These are phyloP conservation scores for Novymonas esmeraldas DNA, from an alignment of 208 protist genomes.

Conservation along the genomic window DNA sequence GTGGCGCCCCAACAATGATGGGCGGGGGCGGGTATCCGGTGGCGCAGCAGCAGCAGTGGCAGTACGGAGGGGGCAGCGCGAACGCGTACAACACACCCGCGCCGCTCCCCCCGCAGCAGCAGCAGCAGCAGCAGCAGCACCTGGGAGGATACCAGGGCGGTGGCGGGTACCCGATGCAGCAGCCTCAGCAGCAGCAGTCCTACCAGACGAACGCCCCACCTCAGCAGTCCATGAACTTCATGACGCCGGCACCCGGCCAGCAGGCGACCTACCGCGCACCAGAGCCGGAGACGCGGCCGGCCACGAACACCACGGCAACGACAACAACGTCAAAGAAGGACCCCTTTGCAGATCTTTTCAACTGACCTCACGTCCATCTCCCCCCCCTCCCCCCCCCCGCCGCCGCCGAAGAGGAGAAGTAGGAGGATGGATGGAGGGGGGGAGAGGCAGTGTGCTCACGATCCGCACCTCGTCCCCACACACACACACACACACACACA, in stretches of 20 bases:
- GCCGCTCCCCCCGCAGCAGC: neutral
- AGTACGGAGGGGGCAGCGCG: conserved; percentile 1
- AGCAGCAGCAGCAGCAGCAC: neutral
- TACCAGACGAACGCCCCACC: conserved; percentile 16
- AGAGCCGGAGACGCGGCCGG: conserved; percentile 4
- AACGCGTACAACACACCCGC: neutral
- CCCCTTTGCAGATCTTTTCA: conserved; percentile 83
- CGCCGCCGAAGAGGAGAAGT: neutral
- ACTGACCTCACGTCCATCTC: conserved; percentile 13
- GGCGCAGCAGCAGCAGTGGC: conserved; percentile 22
- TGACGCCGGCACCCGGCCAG: conserved; percentile 45
- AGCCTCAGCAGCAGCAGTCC: conserved; percentile 15
- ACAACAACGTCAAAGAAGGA: conserved; percentile 38
- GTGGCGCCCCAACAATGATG: conserved; percentile 17
- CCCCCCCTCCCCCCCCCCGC: too few relatives aligned
- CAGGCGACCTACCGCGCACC: conserved; percentile 8
- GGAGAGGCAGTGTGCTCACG: neutral
- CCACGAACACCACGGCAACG: conserved; percentile 1
- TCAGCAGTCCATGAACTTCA: conserved; percentile 53
- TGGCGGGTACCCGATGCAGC: conserved; percentile 7
- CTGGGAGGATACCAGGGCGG: conserved; percentile 3
- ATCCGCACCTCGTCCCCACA: too few relatives aligned
- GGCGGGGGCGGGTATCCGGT: conserved; percentile 21
- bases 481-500: too few relatives aligned
- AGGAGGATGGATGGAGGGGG: neutral